Evolutionary conservation across 2,329 filamentous ascomycete genomes (phyloP), one percentile per base, ranked within the genome.

Genomic region (Xylaria sp.): DNA sequence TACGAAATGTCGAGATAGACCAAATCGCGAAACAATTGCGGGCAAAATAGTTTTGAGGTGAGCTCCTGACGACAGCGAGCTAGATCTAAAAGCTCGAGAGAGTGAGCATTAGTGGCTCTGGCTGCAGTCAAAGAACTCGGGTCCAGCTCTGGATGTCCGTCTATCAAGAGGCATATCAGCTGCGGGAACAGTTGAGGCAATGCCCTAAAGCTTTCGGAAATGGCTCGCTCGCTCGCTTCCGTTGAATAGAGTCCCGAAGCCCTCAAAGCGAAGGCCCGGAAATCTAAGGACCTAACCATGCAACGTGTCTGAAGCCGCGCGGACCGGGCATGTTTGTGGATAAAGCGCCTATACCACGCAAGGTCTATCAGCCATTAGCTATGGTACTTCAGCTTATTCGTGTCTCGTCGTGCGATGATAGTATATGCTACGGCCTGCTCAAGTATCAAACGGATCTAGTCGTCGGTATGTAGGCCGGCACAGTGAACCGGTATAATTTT

Each of bases 1-100:
- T 76, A 73, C 0, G 84, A 86, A 8, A 85, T 63, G 58, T 87
- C 84, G 3, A 87, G 77, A 62, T 83, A 87, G 5, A 84, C 75
- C 33, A 87, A 65, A 11, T 71, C 69, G 3, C 72, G 71, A 52
- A 83, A 73, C 41, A 74, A 73, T 1, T 69, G 58, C 1, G 73
- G 72, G 1, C 54, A 65, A 60, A 83, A 81, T 60, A 84, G 77
- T 13, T 65, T 73, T 13, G 67, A 64, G 0, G 79, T 76, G 13
- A 85, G 70, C 52, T 78, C 76, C 15, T 74, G 66, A 4, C 74
- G 70, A 54, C 79, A 82, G 38, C 74, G 68, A 1, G 75, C 72
- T 23, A 85, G 69, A 65, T 83, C 84, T 31, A 87, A 72, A 7
- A 85, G 65, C 57, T 77, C 66, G 25, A 78, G 73, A 48, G 70